Base-by-base conservation (phyloP, 495 filamentous ascomycete species). In the Neurospora sp. region DNA sequence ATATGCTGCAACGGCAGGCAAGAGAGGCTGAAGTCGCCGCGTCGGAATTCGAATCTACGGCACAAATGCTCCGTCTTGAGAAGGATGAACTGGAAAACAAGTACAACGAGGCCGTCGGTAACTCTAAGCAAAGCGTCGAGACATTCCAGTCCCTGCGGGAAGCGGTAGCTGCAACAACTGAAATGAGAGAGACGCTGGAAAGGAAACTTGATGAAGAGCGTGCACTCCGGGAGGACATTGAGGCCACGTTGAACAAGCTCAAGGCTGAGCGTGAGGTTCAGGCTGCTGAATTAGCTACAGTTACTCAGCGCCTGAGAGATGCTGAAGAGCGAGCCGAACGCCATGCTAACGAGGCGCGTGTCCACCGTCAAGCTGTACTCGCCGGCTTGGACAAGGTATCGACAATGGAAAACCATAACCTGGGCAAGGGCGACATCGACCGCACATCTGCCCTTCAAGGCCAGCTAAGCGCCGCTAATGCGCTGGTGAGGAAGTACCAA, bases 301-400 rank as follows among this genome's bases (percentile, higher is more conserved):
- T 88, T 0, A 92, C 87, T 35, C 89, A 92, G 74, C 90, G 92
- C 46, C 82, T 98, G 42, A 88, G 89, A 39, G 94, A 98, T 81
- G 90, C 93, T 12, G 95, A 99, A 82, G 95, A 98, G 79, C 80
- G 98, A 39, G 91, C 93, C n/a, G 93, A 96, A 72, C 93, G 89
- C 54, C 90, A 96, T 79, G 92, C 94, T 16, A 90, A 89, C 74
- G 96, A 99, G 82, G 96, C 96, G 1, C 87, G 91, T 54, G 90
- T 91, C 49, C 95, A 98, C 77, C 93, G 93, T 70, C 85, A 93
- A 75, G 94, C 93, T 39, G 90, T 99, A 69, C 83, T 97, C 38
- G 86, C 90, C 20, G 96, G 96, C 3, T 86, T 99, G 12, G 92
- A 94, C 72, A 93, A 90, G 81, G 85, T 93, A 37, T 80, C 85